phyloP scores from a whole-genome alignment of 208 protist species.

The Leishmania turanica region DNA sequence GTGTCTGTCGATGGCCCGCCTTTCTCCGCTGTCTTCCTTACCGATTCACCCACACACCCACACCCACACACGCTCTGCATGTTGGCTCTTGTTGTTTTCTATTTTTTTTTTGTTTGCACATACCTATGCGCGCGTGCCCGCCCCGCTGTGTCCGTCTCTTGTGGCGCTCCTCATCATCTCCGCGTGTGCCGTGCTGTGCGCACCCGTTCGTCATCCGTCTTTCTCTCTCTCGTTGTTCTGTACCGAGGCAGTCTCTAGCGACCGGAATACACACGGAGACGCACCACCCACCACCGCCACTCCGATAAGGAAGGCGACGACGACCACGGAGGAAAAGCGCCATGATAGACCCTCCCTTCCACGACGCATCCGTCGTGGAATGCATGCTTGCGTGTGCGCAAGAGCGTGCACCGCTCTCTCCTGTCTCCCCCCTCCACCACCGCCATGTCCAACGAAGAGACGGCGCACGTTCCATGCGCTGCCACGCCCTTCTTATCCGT shows the following conservation, averaged over 20 bases:
- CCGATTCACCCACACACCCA: neutral
- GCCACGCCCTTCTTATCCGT: constrained; percentile 38
- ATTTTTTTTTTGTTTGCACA: neutral
- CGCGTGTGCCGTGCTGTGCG: no score
- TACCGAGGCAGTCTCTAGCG: neutral
- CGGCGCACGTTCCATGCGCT: neutral
- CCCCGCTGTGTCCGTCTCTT: neutral
- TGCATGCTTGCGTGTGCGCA: neutral
- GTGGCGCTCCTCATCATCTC: no score
- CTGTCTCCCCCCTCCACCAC: neutral
- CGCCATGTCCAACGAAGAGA: neutral
- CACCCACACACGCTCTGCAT: neutral
- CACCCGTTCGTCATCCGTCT: neutral
- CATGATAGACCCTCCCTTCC: neutral
- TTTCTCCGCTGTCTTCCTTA: neutral
- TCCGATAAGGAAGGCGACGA: neutral
- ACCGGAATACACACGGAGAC: neutral
- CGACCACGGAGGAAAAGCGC: neutral
- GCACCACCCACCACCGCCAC: neutral
- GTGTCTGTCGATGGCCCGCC: neutral
- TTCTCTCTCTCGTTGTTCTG: neutral
- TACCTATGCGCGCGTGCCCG: neutral
- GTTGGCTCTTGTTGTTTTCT: neutral
- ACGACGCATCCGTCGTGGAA: neutral
- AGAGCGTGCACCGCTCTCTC: neutral